These are phyloP conservation scores for Mycocentrospora acerina DNA, from an alignment of 2,329 filamentous ascomycete genomes.

Conservation along the genomic window DNA sequence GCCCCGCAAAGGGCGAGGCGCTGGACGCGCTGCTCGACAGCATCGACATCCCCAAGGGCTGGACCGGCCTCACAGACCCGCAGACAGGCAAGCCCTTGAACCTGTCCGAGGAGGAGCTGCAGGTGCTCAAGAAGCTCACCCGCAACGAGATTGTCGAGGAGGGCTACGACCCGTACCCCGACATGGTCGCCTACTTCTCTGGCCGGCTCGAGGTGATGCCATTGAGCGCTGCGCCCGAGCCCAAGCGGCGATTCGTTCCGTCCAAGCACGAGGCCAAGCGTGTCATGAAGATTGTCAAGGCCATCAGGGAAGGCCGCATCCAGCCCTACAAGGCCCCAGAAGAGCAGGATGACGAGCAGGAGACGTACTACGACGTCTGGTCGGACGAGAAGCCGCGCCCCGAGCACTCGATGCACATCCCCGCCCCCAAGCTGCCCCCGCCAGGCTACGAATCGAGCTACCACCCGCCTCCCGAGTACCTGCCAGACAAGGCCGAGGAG, in stretches of 20 bases:
- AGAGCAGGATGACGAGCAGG: conserved; percentile 70
- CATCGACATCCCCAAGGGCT: conserved; percentile 95
- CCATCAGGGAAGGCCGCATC: conserved; percentile 91
- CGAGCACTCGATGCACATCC: conserved; percentile 90
- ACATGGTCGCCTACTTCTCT: conserved; percentile 92
- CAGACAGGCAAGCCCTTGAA: conserved; percentile 90
- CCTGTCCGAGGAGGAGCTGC: conserved; percentile 82
- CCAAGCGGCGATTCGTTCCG: conserved; percentile 91
- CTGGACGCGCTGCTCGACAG: conserved; percentile 91
- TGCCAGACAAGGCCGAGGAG: conserved; percentile 82
- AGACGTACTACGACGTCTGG: conserved; percentile 86
- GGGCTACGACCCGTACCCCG: conserved; percentile 89
- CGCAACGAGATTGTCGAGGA: conserved; percentile 85
- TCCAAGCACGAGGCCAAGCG: conserved; percentile 97
- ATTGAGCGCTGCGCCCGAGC: conserved; percentile 88
- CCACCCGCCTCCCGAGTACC: conserved; percentile 91
- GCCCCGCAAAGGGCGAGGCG: conserved; percentile 89
- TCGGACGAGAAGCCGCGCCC: conserved; percentile 82
- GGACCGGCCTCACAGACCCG: conserved; percentile 93
- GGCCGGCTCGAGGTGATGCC: conserved; percentile 92
- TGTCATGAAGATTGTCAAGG: conserved; percentile 94
- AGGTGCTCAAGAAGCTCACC: conserved; percentile 84
- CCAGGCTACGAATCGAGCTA: conserved; percentile 96
- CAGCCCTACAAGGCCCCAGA: conserved; percentile 83
- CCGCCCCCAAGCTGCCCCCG: conserved; percentile 88